phyloP scores from a whole-genome alignment of 2,329 filamentous ascomycete genomes.

The Aspergillus tamarii region DNA sequence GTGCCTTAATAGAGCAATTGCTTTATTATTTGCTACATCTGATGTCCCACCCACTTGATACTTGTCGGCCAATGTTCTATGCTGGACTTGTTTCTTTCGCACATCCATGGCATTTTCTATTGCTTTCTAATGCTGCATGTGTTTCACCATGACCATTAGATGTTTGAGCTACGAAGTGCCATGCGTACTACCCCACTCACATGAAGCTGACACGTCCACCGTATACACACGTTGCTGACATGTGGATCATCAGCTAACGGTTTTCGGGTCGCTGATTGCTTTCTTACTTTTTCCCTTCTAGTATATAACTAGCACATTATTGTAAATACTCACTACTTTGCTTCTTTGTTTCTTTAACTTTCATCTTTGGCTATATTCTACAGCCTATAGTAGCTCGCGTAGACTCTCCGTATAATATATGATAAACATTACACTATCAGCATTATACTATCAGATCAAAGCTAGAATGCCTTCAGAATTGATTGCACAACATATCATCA shows the following conservation, averaged over 20 bases:
- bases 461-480: neutral
- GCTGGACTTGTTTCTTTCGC: neutral
- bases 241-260: neutral
- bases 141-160: neutral
- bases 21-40: neutral
- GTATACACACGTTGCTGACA: neutral
- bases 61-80: neutral
- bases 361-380: neutral
- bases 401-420: neutral
- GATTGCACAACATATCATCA: slow-evolving; percentile 15
- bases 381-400: neutral
- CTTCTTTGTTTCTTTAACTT: neutral
- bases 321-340: neutral
- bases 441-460: neutral
- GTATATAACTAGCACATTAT: neutral
- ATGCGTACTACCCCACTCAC: neutral
- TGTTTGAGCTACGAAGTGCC: neutral
- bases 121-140: neutral
- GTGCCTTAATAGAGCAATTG: neutral
- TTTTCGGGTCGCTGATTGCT: neutral
- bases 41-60: neutral
- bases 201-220: neutral
- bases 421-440: neutral
- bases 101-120: neutral
- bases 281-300: neutral